Base-by-base conservation (phyloP, 2,329 filamentous ascomycete species). In the Trichoderma koningiopsis region DNA sequence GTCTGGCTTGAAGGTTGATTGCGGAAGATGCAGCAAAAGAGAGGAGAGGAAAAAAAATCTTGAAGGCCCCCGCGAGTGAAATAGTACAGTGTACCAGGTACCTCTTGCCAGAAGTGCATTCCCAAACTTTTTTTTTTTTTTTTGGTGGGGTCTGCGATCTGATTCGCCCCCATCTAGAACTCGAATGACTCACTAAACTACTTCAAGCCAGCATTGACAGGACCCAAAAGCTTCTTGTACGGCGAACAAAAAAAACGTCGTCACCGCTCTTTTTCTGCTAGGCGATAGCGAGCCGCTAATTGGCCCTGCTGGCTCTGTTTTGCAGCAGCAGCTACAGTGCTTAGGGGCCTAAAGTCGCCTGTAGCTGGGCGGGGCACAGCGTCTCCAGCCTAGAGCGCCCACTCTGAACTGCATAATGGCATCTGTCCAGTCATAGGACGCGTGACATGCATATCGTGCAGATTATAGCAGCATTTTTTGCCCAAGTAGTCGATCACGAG, bases 1-100 rank as follows among this genome's bases (percentile, higher is more conserved):
- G 88, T 89, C 87, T 89, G 77, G 70, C 77, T 74, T 75, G 73
- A 72, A 75, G 65, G 77, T 74, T 74, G 74, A 76, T 76, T 79
- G 74, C 69, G 75, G 72, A 68, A 77, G 74, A 75, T 77, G 74
- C 57, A 59, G 63, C 62, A 66, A 47, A 74, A 71, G 68, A 72
- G 70, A 72, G 52, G 60, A 57, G 47, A 35, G 62, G 55, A 27
- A 57, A 35, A 49, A 70, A 69, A 65, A 68, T 62, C 66, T 55
- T 64, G 58, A 43, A 62, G 58, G 49, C 58, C 57, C 58, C 37
- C 58, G 47, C 66, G 58, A 59, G 66, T 53, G 64, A 68, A 64
- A 71, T 70, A 64, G 70, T 70, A 73, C 68, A 68, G 14, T 10
- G 65, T 61, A 43, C 43, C 57, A 47, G 33, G 65, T 72, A 72